Conservation (phyloP, 1,284 basidiomycete species). For the Grifola frondosa region DNA sequence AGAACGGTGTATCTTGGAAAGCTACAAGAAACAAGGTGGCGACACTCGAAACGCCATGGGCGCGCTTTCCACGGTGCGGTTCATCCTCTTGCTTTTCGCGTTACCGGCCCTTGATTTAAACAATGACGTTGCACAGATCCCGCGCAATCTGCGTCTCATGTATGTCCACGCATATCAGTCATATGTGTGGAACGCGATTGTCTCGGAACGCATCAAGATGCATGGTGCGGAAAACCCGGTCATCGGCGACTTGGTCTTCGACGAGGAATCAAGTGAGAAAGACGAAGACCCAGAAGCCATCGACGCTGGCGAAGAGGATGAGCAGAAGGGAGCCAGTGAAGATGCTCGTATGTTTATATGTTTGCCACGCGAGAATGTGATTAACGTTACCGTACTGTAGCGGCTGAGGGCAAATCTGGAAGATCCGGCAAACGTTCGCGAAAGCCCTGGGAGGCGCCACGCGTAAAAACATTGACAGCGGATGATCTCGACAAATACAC, state of each 20-base stretch:
- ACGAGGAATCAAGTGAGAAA: constrained; percentile 38
- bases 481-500: constrained; percentile 78
- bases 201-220: constrained; percentile 85
- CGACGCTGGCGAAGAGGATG: constrained; percentile 45
- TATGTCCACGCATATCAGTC: constrained; percentile 99
- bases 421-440: constrained; percentile 34
- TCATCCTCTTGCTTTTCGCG: background rate
- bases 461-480: constrained; percentile 75
- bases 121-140: no score
- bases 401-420: constrained; percentile 18
- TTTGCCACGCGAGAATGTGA: constrained; percentile 6
- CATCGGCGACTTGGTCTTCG: constrained; percentile 86
- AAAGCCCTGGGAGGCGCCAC: constrained; percentile 61
- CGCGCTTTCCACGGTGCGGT: constrained; percentile 72
- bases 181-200: constrained; percentile 97
- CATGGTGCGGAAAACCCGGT: constrained; percentile 78
- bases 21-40: constrained; percentile 78
- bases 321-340: constrained; percentile 27
- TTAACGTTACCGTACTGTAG: constrained; percentile 3
- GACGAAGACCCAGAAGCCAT: constrained; percentile 35
- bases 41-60: constrained; percentile 84
- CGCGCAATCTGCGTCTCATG: constrained; percentile 93
- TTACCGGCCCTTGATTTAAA: no score
- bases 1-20: constrained; percentile 89
- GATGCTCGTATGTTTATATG: constrained; percentile 41